Evolutionary conservation across 495 filamentous ascomycete species (phyloP), one percentile per base, ranked within the genome.

Genomic region (Aspergillus kassunensis): DNA sequence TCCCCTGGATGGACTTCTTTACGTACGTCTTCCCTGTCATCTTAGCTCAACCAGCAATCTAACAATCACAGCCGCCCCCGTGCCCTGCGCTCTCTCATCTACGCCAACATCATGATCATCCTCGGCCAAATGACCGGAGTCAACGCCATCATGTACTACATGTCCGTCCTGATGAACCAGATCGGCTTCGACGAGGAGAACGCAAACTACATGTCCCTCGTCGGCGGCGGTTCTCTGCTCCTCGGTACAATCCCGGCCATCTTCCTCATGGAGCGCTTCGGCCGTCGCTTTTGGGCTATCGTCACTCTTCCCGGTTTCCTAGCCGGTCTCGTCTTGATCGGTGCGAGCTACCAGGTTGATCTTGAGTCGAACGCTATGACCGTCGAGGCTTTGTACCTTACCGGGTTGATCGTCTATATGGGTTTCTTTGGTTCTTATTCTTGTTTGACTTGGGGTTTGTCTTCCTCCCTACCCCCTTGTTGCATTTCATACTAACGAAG

Each of bases 121-220:
- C 70, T 83, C 0, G 81, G 80, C 3, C 81, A 85, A 52, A 74
- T 83, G 50, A 83, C 80, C 6, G 80, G 81, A 37, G 77, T 84
- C 37, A 83, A 83, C 52, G 77, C 78, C 4, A 73, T 84, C 41
- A 80, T 83, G 73, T 84, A 85, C 63, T 83, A 83, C 64, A 83
- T 82, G 81, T 67, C 72, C 0, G 69, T 72, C 0, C 62, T 85
- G 6, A 81, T 84, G 77, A 61, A 61, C 36, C 71, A 75, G 52
- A 79, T 82, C 30, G 80, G 80, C 31, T 84, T 83, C 61, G 64
- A 76, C 49, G 56, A 67, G 21, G 68, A 73, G 37, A 60, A 73
- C 35, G 67, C 75, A 27, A 76, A 79, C 21, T 82, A 81, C 67
- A 84, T 84, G 81, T 81, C 79, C 5, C 70, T 85, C 1, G 81